phyloP scores from a whole-genome alignment of 202 grass and related monocot species.

The Musa balbisiana region DNA sequence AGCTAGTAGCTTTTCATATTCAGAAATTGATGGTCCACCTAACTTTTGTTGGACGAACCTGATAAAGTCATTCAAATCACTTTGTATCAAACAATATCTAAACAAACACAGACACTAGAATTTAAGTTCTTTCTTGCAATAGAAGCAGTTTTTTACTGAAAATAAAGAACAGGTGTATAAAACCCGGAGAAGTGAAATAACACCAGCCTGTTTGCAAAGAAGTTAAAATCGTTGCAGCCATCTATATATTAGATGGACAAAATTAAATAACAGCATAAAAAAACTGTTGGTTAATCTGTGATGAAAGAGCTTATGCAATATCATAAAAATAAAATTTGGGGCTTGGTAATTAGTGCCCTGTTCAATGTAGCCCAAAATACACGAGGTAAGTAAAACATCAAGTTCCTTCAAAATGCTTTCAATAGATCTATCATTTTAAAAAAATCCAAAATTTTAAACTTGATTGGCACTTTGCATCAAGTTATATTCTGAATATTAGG shows the following conservation, averaged over 20 bases:
- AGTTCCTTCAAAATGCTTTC: no score
- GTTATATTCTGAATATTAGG: slow-evolving; percentile 2
- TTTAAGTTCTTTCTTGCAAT: not conserved
- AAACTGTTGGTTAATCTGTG: not conserved
- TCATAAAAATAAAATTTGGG: not conserved
- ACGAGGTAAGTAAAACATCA: no score
- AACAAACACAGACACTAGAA: not conserved
- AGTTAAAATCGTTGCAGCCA: not conserved
- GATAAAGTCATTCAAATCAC: not conserved
- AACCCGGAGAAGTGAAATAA: not conserved
- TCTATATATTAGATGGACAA: not conserved
- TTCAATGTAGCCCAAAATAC: no score
- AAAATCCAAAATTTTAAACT: not conserved
- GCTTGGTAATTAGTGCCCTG: no score
- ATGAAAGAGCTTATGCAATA: not conserved
- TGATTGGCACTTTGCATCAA: not conserved
- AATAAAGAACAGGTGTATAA: no score
- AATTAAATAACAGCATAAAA: no score
- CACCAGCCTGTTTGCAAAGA: no score
- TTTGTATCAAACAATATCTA: no score
- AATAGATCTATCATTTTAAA: no score
- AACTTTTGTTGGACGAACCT: slow-evolving; percentile 90
- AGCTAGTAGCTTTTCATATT: slow-evolving; percentile 89
- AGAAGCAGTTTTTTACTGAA: no score
- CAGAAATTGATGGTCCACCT: slow-evolving; percentile 71